Conservation (phyloP, 2,329 filamentous ascomycete genomes). For the Fusarium sp. region DNA sequence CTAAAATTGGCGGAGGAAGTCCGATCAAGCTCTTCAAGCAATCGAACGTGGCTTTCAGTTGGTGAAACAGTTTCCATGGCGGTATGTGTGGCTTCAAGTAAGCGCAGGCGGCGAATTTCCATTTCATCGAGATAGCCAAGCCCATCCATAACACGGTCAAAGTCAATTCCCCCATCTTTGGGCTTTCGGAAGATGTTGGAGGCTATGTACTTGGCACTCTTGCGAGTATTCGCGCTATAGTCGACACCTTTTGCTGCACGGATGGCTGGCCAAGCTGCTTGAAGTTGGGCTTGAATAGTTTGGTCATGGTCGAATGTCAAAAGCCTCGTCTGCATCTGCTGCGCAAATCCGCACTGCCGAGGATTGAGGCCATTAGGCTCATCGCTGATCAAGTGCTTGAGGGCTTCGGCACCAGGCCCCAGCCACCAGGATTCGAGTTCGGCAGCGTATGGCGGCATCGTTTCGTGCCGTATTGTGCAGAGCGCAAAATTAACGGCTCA, state of each 20-base stretch:
- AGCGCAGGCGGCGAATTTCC: conserved; percentile 51
- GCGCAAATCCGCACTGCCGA: conserved; percentile 53
- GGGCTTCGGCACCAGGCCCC: conserved; percentile 40
- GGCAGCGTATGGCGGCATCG: conserved; percentile 51
- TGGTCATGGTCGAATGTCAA: conserved; percentile 51
- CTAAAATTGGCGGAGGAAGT: conserved; percentile 49
- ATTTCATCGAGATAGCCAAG: conserved; percentile 52
- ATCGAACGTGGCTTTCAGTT: conserved; percentile 26
- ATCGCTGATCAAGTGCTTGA: conserved; percentile 47
- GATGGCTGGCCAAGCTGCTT: conserved; percentile 37
- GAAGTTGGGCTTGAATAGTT: conserved; percentile 36
- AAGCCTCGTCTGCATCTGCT: conserved; percentile 50
- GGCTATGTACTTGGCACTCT: conserved; percentile 44
- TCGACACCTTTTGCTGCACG: conserved; percentile 28
- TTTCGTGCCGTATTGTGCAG: neutral
- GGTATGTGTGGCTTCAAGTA: conserved; percentile 44
- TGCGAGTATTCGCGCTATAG: conserved; percentile 49
- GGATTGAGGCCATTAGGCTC: conserved; percentile 33
- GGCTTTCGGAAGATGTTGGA: conserved; percentile 47
- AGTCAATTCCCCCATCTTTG: conserved; percentile 49
- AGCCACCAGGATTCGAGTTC: conserved; percentile 56
- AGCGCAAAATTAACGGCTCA: neutral
- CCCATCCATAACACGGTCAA: conserved; percentile 47
- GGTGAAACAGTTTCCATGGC: conserved; percentile 26
- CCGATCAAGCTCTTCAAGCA: conserved; percentile 51